These are phyloP conservation scores for Claviceps cyperi DNA, from an alignment of 2,329 filamentous ascomycete genomes.

Conservation along the genomic window DNA sequence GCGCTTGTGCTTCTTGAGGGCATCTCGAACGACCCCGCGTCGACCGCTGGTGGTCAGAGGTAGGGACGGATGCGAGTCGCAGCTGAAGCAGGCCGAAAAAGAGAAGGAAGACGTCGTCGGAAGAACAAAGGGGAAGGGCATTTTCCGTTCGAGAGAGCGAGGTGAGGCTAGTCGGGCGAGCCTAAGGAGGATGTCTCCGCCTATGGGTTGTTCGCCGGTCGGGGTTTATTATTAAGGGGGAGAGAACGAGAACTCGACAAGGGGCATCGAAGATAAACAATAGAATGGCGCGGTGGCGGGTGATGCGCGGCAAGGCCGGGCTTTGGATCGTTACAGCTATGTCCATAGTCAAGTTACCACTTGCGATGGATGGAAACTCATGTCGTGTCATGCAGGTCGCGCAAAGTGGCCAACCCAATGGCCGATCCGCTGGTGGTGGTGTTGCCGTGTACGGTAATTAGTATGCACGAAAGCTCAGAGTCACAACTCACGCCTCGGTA, in stretches of 20 bases:
- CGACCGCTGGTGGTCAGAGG: slow-evolving; percentile 70
- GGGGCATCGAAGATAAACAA: not conserved
- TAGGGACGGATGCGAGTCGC: slow-evolving; percentile 76
- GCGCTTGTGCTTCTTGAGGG: slow-evolving; percentile 79
- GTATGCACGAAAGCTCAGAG: too few species aligned
- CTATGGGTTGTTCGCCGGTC: not conserved
- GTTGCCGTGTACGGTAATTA: too few species aligned
- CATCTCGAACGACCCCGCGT: slow-evolving; percentile 68
- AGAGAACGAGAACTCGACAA: not conserved
- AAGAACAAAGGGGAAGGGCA: slow-evolving; percentile 82
- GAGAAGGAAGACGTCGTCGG: slow-evolving; percentile 82
- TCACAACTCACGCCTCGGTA: too few species aligned
- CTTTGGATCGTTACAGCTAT: not conserved
- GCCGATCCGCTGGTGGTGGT: too few species aligned
- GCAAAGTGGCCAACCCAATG: too few species aligned
- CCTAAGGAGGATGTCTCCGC: not conserved
- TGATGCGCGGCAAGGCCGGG: not conserved
- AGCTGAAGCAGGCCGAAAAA: slow-evolving; percentile 63
- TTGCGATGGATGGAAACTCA: too few species aligned
- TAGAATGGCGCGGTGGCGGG: not conserved
- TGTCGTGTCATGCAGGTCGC: too few species aligned
- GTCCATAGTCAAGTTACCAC: not conserved
- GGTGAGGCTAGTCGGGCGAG: not conserved
- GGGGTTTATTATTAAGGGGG: not conserved
- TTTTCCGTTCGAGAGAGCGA: slow-evolving; percentile 23